A percentile compares a stretch with the other conserved stretches of the same genome.
Evolutionary conservation across 176 grass and related monocot species (phyloP).

Genomic region (Zea luxurians): DNA sequence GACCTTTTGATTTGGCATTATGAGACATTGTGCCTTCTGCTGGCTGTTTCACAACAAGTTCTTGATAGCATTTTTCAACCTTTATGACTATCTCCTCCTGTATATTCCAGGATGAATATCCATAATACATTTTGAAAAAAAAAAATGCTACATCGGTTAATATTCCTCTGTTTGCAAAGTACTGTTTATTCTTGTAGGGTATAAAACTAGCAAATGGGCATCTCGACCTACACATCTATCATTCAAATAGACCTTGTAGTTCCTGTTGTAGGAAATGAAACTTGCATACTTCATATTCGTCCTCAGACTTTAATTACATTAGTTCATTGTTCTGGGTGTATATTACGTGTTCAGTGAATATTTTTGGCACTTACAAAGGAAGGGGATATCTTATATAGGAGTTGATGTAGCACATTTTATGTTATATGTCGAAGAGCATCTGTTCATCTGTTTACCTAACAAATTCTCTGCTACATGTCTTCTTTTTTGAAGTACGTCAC

Average conservation of each 20-base stretch:
- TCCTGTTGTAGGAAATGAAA: not conserved
- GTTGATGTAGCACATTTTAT: not conserved
- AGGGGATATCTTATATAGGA: not conserved
- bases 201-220: not conserved
- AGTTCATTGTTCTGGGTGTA: not conserved
- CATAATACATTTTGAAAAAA: not conserved
- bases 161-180: not conserved
- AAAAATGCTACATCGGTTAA: not conserved
- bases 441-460: not conserved
- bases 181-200: slow-evolving; percentile 3
- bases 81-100: not conserved
- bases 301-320: not conserved
- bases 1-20: slow-evolving; percentile 6
- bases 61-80: not conserved
- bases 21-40: not conserved
- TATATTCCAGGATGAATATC: not conserved
- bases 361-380: not conserved
- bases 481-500: not conserved
- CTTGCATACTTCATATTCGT: not conserved
- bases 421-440: not conserved
- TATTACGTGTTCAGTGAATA: not conserved
- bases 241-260: not conserved
- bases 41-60: not conserved
- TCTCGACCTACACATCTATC: slow-evolving; percentile 2
- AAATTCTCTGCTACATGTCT: not conserved